Evolutionary conservation across 306 rosid species (phyloP), one percentile per base, ranked within the genome.

Genomic region (Pterocarpus santalinus): DNA sequence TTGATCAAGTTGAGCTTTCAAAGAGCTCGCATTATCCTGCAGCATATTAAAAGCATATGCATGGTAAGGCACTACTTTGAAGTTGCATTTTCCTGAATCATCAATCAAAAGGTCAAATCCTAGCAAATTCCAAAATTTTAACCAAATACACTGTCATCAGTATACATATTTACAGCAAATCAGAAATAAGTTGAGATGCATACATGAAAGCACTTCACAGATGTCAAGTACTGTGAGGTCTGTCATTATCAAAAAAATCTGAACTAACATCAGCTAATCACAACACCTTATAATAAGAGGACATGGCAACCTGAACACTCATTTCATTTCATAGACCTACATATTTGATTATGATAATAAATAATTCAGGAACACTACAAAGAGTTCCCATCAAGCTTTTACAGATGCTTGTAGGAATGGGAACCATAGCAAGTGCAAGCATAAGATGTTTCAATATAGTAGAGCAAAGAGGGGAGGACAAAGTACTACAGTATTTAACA

Each of bases 1-100:
- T 80, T 95, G 98, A 90, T 95, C 98, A 69, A 95, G 97, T 89
- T 95, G 98, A 83, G 89, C 76, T 84, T 90, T 95, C 91, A 95
- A 72, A 82, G 97, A 75, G 84, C 82, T 90, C 67, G 98, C 98
- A 89, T 92, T 95, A 83, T 95, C 98, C 98, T 95, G 97, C 77
- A 87, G 60, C 71, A 80, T 72, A 30, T 64, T 46, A 75, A 46
- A 82, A 79, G 56, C 39, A 71, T 36, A 78, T 34, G 39, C 64
- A 60, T 60, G 41, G 71, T 49, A 72, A 82, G 71, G 62, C 39
- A 73, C 62, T 52, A 17, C 33, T 58, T 80, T 16, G 65, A 71
- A 80, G 71, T 57, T 73, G n/a, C 57, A 73, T 8, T 81, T 55
- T 81, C 67, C 46, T 39, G 74, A 78, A 82, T 55, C 66, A 41